phyloP scores from a whole-genome alignment of 352 stramenopile species.

The Phytophthora sojae region DNA sequence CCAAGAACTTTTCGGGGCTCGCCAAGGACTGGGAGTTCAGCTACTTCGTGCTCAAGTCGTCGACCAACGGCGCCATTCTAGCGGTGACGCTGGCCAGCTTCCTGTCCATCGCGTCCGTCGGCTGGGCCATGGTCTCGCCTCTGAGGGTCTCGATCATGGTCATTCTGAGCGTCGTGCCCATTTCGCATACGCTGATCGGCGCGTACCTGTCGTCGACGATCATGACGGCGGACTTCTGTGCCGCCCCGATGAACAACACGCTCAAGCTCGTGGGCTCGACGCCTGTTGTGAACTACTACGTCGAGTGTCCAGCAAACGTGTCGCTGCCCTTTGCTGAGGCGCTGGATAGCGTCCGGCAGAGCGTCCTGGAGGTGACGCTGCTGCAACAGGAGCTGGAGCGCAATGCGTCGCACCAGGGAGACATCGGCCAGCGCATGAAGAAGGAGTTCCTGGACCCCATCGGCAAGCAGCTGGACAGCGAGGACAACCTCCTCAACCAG shows the following conservation, averaged over 20 bases:
- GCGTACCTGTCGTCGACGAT: slow-evolving; percentile 84
- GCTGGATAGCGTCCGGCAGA: slow-evolving; percentile 44
- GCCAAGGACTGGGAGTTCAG: slow-evolving; percentile 69
- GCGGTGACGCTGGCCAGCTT: slow-evolving; percentile 77
- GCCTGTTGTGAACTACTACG: slow-evolving; percentile 63
- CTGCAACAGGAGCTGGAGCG: slow-evolving; percentile 62
- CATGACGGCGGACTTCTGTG: slow-evolving; percentile 85
- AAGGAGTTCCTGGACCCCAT: slow-evolving; percentile 80
- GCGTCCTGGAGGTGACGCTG: slow-evolving; percentile 28
- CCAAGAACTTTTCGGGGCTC: slow-evolving; percentile 62
- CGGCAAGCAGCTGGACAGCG: slow-evolving; percentile 45
- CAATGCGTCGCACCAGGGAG: slow-evolving; percentile 60
- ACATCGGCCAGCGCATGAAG: slow-evolving; percentile 68
- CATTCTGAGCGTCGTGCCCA: slow-evolving; percentile 77
- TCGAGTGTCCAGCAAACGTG: slow-evolving; percentile 65
- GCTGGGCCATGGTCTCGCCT: slow-evolving; percentile 81
- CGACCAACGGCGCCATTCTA: slow-evolving; percentile 83
- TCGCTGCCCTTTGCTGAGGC: slow-evolving; percentile 56
- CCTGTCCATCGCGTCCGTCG: slow-evolving; percentile 81
- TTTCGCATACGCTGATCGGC: slow-evolving; percentile 83
- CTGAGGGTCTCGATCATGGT: slow-evolving; percentile 80
- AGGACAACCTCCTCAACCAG: slow-evolving; percentile 35
- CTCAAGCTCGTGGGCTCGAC: slow-evolving; percentile 61
- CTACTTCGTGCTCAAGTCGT: slow-evolving; percentile 87
- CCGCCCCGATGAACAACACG: slow-evolving; percentile 72